Percentiles rank a stretch among this genome's conserved stretches.
phyloP scores from a whole-genome alignment of 2,329 filamentous ascomycete species.

The Curvularia sp. region DNA sequence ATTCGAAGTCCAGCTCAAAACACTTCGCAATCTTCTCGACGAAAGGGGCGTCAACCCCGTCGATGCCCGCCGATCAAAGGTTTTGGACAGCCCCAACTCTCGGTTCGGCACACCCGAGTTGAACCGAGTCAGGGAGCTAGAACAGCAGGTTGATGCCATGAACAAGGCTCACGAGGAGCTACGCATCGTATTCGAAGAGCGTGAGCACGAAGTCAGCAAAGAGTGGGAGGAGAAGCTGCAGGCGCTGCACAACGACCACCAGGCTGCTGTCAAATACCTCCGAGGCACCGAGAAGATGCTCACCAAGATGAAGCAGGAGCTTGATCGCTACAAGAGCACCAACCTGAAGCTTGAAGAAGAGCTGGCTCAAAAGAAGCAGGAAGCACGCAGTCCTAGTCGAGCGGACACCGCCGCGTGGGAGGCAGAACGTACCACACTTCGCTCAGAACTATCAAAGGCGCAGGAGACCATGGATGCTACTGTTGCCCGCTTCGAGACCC shows the following conservation, averaged over 20 bases:
- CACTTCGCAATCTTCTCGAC: slow-evolving; percentile 87
- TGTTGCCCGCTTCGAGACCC: slow-evolving; percentile 71
- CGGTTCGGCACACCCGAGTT: slow-evolving; percentile 80
- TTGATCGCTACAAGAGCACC: slow-evolving; percentile 88
- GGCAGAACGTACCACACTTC: slow-evolving; percentile 71
- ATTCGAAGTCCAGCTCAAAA: slow-evolving; percentile 87
- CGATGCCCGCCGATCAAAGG: slow-evolving; percentile 73
- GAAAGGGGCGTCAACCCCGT: slow-evolving; percentile 87
- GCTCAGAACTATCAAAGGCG: slow-evolving; percentile 71
- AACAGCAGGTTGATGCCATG: slow-evolving; percentile 82
- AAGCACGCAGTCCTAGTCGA: slow-evolving; percentile 49
- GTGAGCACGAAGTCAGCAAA: slow-evolving; percentile 85
- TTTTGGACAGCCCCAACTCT: slow-evolving; percentile 75
- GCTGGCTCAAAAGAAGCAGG: slow-evolving; percentile 64
- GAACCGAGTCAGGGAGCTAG: slow-evolving; percentile 79
- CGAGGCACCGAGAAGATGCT: slow-evolving; percentile 99
- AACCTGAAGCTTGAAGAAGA: slow-evolving; percentile 84
- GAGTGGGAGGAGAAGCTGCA: slow-evolving; percentile 91
- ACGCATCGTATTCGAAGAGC: slow-evolving; percentile 76
- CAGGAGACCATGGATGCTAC: slow-evolving; percentile 73
- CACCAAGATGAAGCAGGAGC: slow-evolving; percentile 96
- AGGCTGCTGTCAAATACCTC: slow-evolving; percentile 96
- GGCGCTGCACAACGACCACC: slow-evolving; percentile 95
- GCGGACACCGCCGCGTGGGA: slow-evolving; percentile 72
- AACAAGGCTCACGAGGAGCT: slow-evolving; percentile 85